Evolutionary conservation across 805 yeast genomes (phyloP).

Genomic region (Ogataea minuta): DNA sequence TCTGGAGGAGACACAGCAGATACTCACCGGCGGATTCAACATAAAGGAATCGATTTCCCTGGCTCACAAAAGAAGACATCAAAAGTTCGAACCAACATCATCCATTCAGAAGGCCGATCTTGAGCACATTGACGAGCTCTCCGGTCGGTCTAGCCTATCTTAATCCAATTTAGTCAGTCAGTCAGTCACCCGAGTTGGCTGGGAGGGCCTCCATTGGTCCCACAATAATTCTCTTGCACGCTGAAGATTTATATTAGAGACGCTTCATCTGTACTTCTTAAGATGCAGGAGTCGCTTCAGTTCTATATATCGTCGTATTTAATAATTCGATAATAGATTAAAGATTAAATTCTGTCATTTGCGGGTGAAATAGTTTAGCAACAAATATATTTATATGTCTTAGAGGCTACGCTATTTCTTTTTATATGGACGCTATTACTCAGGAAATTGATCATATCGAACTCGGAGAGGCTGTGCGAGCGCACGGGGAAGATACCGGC

Average conservation of each 20-base stretch:
- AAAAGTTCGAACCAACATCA: slow-evolving; percentile 1
- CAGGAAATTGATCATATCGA: slow-evolving; percentile 1
- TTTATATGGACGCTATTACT: slow-evolving; percentile 4
- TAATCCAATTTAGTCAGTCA: not conserved
- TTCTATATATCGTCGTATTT: not conserved
- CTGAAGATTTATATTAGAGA: too few species aligned
- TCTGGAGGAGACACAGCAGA: slow-evolving; percentile 84
- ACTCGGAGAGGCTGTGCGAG: slow-evolving; percentile 1
- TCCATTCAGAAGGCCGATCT: slow-evolving; percentile 4
- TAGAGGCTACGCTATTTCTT: not conserved
- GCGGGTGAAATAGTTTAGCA: slow-evolving; percentile 1
- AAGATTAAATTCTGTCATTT: slow-evolving; percentile 1
- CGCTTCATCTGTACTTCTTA: not conserved
- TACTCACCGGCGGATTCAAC: slow-evolving; percentile 82
- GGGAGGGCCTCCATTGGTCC: too few species aligned
- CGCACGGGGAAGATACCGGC: not conserved
- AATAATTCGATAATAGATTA: not conserved
- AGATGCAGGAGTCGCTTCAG: not conserved
- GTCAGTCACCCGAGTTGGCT: too few species aligned
- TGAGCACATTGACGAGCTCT: slow-evolving; percentile 4
- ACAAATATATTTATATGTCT: slow-evolving; percentile 1
- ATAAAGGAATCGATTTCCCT: slow-evolving; percentile 61
- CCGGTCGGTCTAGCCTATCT: not conserved
- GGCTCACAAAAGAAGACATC: slow-evolving; percentile 43
- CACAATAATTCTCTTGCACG: too few species aligned